Evolutionary conservation across 169 alveolate genomes (phyloP).

Genomic region (Cryptosporidium ubiquitum): DNA sequence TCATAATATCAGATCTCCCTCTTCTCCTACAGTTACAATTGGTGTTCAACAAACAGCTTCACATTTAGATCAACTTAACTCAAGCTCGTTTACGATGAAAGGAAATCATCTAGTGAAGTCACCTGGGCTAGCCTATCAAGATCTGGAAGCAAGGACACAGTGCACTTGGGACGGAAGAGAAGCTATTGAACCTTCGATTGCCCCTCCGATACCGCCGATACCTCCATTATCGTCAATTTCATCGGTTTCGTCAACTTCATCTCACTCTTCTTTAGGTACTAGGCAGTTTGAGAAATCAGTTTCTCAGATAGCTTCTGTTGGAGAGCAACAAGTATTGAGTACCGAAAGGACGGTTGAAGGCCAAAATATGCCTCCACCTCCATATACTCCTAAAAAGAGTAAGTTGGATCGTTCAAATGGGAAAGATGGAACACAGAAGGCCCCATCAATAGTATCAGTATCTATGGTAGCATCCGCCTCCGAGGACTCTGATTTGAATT

Average conservation of each 20-base stretch:
- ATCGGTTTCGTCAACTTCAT: slow-evolving; percentile 21
- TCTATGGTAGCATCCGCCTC: background rate
- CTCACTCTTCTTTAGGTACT: slow-evolving; percentile 34
- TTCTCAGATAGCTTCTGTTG: background rate
- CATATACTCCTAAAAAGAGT: slow-evolving; percentile 50
- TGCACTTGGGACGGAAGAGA: slow-evolving; percentile 83
- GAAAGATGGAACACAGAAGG: background rate
- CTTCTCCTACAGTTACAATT: background rate
- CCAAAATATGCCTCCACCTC: slow-evolving; percentile 49
- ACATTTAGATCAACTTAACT: background rate
- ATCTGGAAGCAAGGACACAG: slow-evolving; percentile 76
- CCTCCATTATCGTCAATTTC: slow-evolving; percentile 54
- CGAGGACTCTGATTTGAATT: slow-evolving; percentile 24
- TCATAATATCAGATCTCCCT: background rate
- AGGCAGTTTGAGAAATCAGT: background rate
- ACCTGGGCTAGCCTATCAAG: slow-evolving; percentile 27
- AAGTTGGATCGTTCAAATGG: background rate
- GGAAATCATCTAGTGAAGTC: background rate
- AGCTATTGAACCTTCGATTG: slow-evolving; percentile 79
- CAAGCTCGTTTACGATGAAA: background rate
- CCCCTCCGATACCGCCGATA: slow-evolving; percentile 80
- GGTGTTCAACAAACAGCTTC: background rate
- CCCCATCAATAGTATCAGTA: background rate
- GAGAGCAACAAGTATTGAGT: background rate
- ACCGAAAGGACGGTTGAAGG: slow-evolving; percentile 5